Evolutionary conservation across 805 yeast genomes (phyloP).

Genomic region (Barnettozyma salicaria): DNA sequence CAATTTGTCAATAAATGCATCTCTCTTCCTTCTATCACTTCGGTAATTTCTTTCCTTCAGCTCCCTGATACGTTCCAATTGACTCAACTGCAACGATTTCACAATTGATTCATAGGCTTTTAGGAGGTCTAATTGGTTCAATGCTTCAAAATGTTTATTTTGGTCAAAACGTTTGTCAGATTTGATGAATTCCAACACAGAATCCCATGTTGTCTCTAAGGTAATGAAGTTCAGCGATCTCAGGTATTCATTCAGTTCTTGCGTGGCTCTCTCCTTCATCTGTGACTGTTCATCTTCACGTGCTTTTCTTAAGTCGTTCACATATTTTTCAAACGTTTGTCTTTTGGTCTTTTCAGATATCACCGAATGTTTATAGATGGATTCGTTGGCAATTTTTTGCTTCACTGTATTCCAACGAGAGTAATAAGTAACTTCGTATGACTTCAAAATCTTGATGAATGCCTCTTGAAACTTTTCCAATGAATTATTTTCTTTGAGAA

Average conservation of each 20-base stretch:
- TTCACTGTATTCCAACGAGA: constrained; percentile 62
- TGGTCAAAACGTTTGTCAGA: constrained; percentile 50
- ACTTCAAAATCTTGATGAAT: constrained; percentile 43
- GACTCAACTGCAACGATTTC: constrained; percentile 24
- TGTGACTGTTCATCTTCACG: constrained; percentile 23
- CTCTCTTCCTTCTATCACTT: constrained; percentile 61
- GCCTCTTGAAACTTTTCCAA: constrained; percentile 50
- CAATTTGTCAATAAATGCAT: constrained; percentile 46
- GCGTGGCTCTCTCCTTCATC: constrained; percentile 42
- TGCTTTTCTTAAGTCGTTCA: constrained; percentile 32
- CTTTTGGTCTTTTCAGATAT: constrained; percentile 53
- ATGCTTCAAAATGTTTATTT: constrained; percentile 45
- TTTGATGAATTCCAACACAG: constrained; percentile 12
- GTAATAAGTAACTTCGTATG: constrained; percentile 42
- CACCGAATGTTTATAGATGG: constrained; percentile 55
- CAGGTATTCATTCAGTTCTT: constrained; percentile 48
- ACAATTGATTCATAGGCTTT: constrained; percentile 38
- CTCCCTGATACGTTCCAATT: constrained; percentile 18
- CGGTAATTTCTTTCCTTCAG: constrained; percentile 40
- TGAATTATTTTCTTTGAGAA: constrained; percentile 46
- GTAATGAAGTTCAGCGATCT: constrained; percentile 27
- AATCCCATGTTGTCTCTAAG: constrained; percentile 19
- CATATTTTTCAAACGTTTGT: constrained; percentile 47
- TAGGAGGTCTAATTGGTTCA: constrained; percentile 57
- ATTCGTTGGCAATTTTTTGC: constrained; percentile 52